Evolutionary conservation across 331 rosid genomes (phyloP), one percentile per base, ranked within the genome.

Genomic region (Rosa hybrid): DNA sequence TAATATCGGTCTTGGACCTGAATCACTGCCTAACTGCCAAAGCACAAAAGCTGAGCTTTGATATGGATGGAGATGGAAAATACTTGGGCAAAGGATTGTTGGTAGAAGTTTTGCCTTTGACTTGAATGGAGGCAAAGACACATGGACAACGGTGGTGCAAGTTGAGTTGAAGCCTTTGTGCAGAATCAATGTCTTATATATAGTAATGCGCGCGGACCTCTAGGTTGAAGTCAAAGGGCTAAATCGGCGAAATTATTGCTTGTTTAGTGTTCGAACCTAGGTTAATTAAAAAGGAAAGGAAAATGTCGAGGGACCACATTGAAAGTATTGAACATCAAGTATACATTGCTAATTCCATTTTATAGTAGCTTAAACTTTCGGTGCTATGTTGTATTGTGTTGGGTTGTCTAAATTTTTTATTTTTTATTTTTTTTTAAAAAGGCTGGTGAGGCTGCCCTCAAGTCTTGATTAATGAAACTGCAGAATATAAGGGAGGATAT

Each of bases 121-220:
- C 71, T 67, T 13, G 5, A 38, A 38, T 67, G 71, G 25, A 67
- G 48, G 72, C 72, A 68, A 39, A 17, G 48, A 38, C 72, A 68
- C 72, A 68, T 39, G 49, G 71, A 67, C 49, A 7, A 8, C 7
- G 8, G 49, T 17, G 72, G 48, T 18, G 48, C 25, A 41, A 68
- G 44, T 67, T 34, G 6, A 67, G 48, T 27, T 64, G 41, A 60
- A 60, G 70, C 44, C 70, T 64, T 62, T 30, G 70, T 30, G 45
- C 27, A 38, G 72, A 68, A 68, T 68, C 49, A 18, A 68, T 68
- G 72, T 68, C 72, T 18, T 68, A 65, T 67, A 13, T 67, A 67
- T 67, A 67, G 48, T 18, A 34, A 4, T 38, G 48, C 12, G 63
- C 27, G 6, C 14, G n/a, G 45, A 13, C n/a, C 46, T 65, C 71